Conservation (phyloP, 306 rosid genomes). For the Acmispon strigosus region DNA sequence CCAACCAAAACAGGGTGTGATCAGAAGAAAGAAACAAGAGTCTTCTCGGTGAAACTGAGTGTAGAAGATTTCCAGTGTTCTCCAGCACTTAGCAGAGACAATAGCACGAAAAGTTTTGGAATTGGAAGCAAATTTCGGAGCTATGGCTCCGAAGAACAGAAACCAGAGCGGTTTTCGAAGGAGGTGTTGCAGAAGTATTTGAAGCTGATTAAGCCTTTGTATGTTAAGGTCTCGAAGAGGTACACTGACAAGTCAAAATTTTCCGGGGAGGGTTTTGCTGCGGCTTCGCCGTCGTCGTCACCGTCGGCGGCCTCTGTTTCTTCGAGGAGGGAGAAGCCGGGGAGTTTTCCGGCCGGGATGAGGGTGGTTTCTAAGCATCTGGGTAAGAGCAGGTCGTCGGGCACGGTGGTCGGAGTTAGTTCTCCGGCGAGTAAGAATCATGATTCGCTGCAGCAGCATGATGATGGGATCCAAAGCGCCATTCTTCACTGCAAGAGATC, state of each 20-base stretch:
- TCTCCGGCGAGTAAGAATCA: conserved; percentile 50
- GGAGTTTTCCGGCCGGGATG: conserved; percentile 41
- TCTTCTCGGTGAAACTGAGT: conserved; percentile 18
- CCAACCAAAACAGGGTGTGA: background rate
- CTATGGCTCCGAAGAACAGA: conserved; percentile 22
- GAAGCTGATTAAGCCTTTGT: conserved; percentile 62
- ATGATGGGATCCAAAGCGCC: conserved; percentile 91
- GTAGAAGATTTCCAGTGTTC: conserved; percentile 24
- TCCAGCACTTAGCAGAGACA: conserved; percentile 40
- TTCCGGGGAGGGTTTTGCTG: background rate
- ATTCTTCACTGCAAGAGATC: conserved; percentile 92
- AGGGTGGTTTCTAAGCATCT: conserved; percentile 54
- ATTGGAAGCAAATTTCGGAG: conserved; percentile 11
- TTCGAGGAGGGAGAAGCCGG: conserved; percentile 43
- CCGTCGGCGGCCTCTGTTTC: conserved; percentile 27
- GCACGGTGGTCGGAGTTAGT: conserved; percentile 24
- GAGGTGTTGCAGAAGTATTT: conserved; percentile 59
- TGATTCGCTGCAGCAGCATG: conserved; percentile 63
- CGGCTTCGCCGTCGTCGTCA: conserved; percentile 17
- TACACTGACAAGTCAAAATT: conserved; percentile 23
- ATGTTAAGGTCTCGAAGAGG: conserved; percentile 46
- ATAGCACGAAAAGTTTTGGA: conserved; percentile 35
- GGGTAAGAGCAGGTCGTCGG: conserved; percentile 69
- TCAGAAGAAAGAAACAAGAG: conserved; percentile 16
- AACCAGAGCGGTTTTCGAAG: conserved; percentile 49